Evolutionary conservation across 1,284 basidiomycete genomes (phyloP), one percentile per base, ranked within the genome.

Genomic region (Grifola frondosa): DNA sequence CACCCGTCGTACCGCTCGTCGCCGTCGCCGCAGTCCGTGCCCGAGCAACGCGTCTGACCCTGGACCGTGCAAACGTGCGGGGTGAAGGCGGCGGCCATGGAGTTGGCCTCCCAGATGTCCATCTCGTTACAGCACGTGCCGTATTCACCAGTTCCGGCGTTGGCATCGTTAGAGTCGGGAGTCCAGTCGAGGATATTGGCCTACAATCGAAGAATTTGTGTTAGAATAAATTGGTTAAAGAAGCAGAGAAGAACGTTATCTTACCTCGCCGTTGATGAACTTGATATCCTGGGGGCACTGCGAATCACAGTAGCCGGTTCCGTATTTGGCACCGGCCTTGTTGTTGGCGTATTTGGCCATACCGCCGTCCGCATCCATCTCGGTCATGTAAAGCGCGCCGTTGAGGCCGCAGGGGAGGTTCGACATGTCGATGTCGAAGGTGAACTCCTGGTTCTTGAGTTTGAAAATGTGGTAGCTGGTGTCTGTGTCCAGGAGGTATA

Each of bases 81-180:
- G 22, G 77, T 78, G 63, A 67, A 71, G 16, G 76, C 77, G 30
- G 71, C 58, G 28, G 75, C 64, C 48, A 69, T 64, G 36, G 63
- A 67, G 66, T 80, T 80, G 49, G 75, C 77, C 61, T 78, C 75
- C 77, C 75, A 78, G 55, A 80, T 64, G 58, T 78, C 76, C 75
- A 78, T 77, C 68, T 78, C 76, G 49, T 61, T 68, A 56, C 77
- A 79, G 68, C 77, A 79, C n/a, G 73, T 61, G 45, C 76, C 76
- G 55, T 56, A 68, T 28, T 59, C 41, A 44, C 76, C 76, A 6
- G 60, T 64, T 38, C 67, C 67, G 20, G 67, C 48, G 57, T 69
- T 67, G 47, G 60, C 51, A 46, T 59, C 56, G 45, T 48, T 61
- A 33, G 56, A 37, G 21, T 57, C 55, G 29, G 49, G 43, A 20